phyloP scores from a whole-genome alignment of 1,284 basidiomycete genomes.

The Trichosporon asahii region DNA sequence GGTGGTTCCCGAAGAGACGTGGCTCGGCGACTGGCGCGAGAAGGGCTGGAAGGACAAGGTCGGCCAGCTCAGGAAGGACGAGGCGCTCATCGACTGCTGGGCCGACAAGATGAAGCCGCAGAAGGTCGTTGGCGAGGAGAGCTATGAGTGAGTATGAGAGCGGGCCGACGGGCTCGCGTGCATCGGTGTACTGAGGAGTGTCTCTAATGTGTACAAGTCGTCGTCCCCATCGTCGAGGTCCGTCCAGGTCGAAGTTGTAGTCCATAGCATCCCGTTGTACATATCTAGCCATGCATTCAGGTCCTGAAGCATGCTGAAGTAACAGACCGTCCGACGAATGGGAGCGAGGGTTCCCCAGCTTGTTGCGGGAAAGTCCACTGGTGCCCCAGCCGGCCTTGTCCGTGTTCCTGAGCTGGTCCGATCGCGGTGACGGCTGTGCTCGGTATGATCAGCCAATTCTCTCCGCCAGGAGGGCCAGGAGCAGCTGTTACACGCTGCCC shows the following conservation, averaged over 20 bases:
- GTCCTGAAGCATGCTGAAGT: background rate
- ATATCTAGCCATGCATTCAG: background rate
- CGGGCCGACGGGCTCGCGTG: no score
- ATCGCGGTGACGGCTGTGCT: slow-evolving; percentile 3
- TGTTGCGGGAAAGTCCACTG: background rate
- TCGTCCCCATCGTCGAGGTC: background rate
- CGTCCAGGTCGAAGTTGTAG: background rate
- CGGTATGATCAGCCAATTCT: background rate
- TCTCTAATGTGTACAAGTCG: background rate
- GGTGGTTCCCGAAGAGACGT: slow-evolving; percentile 5
- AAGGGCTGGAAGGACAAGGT: slow-evolving; percentile 15
- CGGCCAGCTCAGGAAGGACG: background rate
- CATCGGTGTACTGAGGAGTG: background rate
- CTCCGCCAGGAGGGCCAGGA: background rate
- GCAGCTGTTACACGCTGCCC: background rate
- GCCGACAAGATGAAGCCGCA: slow-evolving; percentile 6
- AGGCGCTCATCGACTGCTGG: background rate
- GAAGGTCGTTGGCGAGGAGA: slow-evolving; percentile 5
- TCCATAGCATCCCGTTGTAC: background rate
- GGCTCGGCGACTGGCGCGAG: slow-evolving; percentile 15
- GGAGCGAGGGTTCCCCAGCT: background rate
- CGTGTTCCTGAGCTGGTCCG: background rate
- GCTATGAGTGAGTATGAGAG: background rate
- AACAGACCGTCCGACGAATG: background rate
- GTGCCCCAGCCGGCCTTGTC: slow-evolving; percentile 3